Percentiles rank a stretch among this genome's conserved stretches.
Evolutionary conservation across 306 rosid genomes (phyloP).

Genomic region (Clitoria ternatea): DNA sequence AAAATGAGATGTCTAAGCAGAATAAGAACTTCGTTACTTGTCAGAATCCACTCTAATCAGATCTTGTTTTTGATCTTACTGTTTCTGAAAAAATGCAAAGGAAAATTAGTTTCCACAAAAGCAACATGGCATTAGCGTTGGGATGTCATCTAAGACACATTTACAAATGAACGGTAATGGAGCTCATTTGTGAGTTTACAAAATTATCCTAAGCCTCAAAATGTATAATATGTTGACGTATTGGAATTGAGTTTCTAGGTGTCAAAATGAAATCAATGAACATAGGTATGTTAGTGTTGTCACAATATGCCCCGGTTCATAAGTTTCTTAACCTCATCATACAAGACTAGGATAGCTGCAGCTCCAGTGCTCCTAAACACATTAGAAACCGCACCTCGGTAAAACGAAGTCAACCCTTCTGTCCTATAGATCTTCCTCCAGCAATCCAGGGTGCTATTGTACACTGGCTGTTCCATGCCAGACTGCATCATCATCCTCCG

Average conservation of each 20-base stretch:
- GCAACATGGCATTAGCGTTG: slow-evolving; percentile 25
- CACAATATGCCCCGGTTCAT: slow-evolving; percentile 65
- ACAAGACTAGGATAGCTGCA: slow-evolving; percentile 91
- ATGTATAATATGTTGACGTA: slow-evolving; percentile 21
- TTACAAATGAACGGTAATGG: slow-evolving; percentile 39
- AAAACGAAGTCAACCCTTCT: slow-evolving; percentile 80
- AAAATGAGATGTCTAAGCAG: not conserved
- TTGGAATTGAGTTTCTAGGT: slow-evolving; percentile 19
- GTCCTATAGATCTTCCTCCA: slow-evolving; percentile 75
- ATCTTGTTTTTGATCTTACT: not conserved
- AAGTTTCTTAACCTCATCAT: slow-evolving; percentile 85
- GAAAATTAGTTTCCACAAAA: slow-evolving; percentile 18
- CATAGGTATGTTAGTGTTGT: slow-evolving; percentile 2
- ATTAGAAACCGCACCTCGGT: slow-evolving; percentile 80
- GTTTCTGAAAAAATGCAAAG: not conserved
- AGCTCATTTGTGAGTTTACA: slow-evolving; percentile 18
- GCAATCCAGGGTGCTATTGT: slow-evolving; percentile 69
- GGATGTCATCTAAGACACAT: slow-evolving; percentile 11
- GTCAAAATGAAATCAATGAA: slow-evolving; percentile 21
- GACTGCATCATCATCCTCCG: slow-evolving; percentile 99
- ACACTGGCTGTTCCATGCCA: slow-evolving; percentile 66
- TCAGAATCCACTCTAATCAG: not conserved
- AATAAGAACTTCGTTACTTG: not conserved
- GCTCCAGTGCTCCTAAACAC: slow-evolving; percentile 89
- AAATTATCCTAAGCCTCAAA: slow-evolving; percentile 32